Evolutionary conservation across 371 early-diverging fungal genomes (phyloP), one percentile per base, ranked within the genome.

Genomic region (Mortierella sp.): DNA sequence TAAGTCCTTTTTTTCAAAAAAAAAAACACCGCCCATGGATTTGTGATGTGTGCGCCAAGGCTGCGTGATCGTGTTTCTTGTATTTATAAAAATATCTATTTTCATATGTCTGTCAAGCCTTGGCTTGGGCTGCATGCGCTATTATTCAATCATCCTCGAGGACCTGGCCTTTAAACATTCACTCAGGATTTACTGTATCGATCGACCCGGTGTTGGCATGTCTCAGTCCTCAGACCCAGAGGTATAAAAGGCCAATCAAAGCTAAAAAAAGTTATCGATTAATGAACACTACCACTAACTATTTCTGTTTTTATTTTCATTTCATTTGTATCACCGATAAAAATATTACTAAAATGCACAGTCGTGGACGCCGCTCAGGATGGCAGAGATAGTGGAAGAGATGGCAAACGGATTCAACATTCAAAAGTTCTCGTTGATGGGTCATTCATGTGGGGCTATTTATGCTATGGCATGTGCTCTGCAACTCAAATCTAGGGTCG

Each of bases 381-480:
- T 75, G 76, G 79, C 67, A 47, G 76, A 83, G 70, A 82, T 83
- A 19, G 82, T 83, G 26, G 78, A 82, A 37, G 84, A 83, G 67
- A 76, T 83, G 68, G 82, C 78, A 34, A 69, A 83, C 54, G 78
- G 82, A 59, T 70, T 83, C 64, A 82, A 82, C 61, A 83, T 83
- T 64, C 77, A 76, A 72, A 82, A 83, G 61, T 83, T 83, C 55
- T 83, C 82, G 2, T 60, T 83, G 47, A 83, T 83, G 79, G 84
- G 82, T 23, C 84, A 83, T 59, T 81, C 82, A 31, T 82, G 82
- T 62, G 84, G 84, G n/a, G 84, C 84, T 15, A 82, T 82, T 55
- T 82, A 83, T 58, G 83, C 84, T 49, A 82, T 83, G 77, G 82
- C 84, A 28, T 83, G 84, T 56, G 84, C 84, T 8, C 62, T 83